Evolutionary conservation across 2,329 filamentous ascomycete species (phyloP).

Genomic region (Ophiosphaerella narmari): DNA sequence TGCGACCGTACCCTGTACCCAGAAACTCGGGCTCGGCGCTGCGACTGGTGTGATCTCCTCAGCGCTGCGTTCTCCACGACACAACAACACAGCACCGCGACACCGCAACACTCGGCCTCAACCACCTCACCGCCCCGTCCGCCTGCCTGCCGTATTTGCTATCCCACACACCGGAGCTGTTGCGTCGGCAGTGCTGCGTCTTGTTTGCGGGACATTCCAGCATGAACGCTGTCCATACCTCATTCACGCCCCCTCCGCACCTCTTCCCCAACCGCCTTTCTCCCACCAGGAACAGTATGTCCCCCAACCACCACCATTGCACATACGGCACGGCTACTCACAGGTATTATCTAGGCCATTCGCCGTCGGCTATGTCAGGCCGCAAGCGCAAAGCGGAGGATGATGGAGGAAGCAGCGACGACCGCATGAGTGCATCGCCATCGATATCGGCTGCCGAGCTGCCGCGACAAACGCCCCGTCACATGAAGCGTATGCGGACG

Average conservation of each 20-base stretch:
- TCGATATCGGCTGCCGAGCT: constrained; percentile 77
- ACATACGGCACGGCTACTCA: constrained; percentile 13
- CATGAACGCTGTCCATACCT: constrained; percentile 67
- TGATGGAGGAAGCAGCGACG: constrained; percentile 61
- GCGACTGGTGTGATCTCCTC: too few relatives aligned
- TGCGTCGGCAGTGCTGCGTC: constrained; percentile 11
- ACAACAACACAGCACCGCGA: not conserved
- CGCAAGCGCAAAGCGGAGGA: constrained; percentile 89
- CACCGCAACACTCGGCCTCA: not conserved
- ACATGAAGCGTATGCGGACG: constrained; percentile 64
- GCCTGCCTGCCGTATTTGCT: not conserved
- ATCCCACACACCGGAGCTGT: constrained; percentile 12
- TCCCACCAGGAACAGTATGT: constrained; percentile 63
- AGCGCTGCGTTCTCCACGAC: not conserved
- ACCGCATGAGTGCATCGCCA: constrained; percentile 91
- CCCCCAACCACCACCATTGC: constrained; percentile 11
- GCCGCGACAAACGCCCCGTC: constrained; percentile 65
- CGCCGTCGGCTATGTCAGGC: constrained; percentile 51
- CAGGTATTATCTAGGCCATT: constrained; percentile 31
- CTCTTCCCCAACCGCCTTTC: constrained; percentile 64
- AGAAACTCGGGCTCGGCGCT: too few relatives aligned
- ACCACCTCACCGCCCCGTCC: not conserved
- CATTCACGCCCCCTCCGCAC: constrained; percentile 63
- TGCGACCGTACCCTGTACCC: too few relatives aligned
- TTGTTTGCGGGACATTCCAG: constrained; percentile 27